A percentile compares a stretch with the other conserved stretches of the same genome.
These are phyloP conservation scores for Antrodiella citrinella DNA, from an alignment of 768 basidiomycete genomes.

Conservation along the genomic window DNA sequence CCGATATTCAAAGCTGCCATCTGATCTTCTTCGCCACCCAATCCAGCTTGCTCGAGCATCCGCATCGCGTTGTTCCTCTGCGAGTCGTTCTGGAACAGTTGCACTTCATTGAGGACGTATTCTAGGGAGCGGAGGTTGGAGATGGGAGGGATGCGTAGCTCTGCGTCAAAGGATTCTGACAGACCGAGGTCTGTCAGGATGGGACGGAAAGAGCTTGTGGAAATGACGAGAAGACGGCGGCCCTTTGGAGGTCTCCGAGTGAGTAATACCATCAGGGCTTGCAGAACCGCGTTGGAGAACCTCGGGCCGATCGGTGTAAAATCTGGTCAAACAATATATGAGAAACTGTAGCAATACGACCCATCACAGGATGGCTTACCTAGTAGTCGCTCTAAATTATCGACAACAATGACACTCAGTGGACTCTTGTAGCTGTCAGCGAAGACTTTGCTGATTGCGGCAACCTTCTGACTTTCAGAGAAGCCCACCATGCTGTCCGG, in stretches of 20 bases:
- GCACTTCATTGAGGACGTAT: constrained; percentile 67
- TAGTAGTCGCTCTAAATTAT: constrained; percentile 87
- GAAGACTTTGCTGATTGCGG: constrained; percentile 88
- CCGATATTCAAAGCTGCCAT: constrained; percentile 64
- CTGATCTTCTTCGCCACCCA: constrained; percentile 39
- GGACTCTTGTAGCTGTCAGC: constrained; percentile 96
- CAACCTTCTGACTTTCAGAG: constrained; percentile 87
- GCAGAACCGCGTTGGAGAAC: constrained; percentile 91
- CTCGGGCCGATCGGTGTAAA: constrained; percentile 97
- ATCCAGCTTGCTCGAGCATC: constrained; percentile 69
- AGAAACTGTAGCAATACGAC: background rate
- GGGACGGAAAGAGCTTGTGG: constrained; percentile 83
- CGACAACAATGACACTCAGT: constrained; percentile 90
- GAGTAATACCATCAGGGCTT: constrained; percentile 83
- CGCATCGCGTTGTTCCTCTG: constrained; percentile 52
- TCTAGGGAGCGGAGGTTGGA: constrained; percentile 64
- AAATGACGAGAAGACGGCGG: constrained; percentile 84
- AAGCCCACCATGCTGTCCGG: constrained; percentile 97
- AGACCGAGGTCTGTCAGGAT: constrained; percentile 86
- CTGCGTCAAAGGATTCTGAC: constrained; percentile 81
- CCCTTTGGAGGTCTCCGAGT: constrained; percentile 91
- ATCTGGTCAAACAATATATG: constrained; percentile 39
- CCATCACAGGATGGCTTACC: constrained; percentile 43
- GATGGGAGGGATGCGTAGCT: constrained; percentile 80
- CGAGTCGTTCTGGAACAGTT: constrained; percentile 55